Evolutionary conservation across 2,329 filamentous ascomycete species (phyloP).

Genomic region (Salinomyces thailandicus): DNA sequence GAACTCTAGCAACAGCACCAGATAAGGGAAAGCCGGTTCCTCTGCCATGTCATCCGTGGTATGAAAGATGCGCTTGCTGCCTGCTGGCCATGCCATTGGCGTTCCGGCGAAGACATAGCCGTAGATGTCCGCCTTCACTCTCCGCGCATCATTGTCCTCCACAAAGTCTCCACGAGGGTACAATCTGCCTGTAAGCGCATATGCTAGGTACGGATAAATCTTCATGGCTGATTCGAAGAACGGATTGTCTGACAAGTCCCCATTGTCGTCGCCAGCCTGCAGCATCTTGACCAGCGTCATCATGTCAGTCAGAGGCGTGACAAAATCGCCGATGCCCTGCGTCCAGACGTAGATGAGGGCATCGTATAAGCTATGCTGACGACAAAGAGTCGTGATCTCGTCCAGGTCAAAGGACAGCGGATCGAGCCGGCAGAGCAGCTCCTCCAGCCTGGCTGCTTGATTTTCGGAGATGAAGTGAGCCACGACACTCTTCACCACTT

Average conservation of each 20-base stretch:
- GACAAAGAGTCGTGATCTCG: slow-evolving; percentile 81
- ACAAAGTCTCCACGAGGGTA: slow-evolving; percentile 78
- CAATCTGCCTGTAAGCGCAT: slow-evolving; percentile 76
- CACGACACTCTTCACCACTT: slow-evolving; percentile 76
- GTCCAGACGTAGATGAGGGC: slow-evolving; percentile 97
- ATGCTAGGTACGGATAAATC: slow-evolving; percentile 89
- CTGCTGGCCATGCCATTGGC: slow-evolving; percentile 62
- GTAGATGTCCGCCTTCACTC: slow-evolving; percentile 81
- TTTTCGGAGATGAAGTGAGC: slow-evolving; percentile 67
- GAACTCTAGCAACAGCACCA: slow-evolving; percentile 74
- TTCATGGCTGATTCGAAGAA: slow-evolving; percentile 68
- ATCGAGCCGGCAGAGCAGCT: slow-evolving; percentile 88
- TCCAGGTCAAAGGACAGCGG: slow-evolving; percentile 88
- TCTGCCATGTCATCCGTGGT: slow-evolving; percentile 45
- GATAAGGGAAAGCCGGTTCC: slow-evolving; percentile 73
- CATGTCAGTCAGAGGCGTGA: slow-evolving; percentile 80
- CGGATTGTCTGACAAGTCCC: slow-evolving; percentile 33
- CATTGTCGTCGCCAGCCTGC: slow-evolving; percentile 47
- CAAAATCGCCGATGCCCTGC: slow-evolving; percentile 74
- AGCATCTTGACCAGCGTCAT: slow-evolving; percentile 50
- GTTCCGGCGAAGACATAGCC: slow-evolving; percentile 87
- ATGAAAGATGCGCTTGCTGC: slow-evolving; percentile 48
- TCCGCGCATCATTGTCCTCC: slow-evolving; percentile 58
- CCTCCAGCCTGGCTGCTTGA: slow-evolving; percentile 70
- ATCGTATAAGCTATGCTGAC: slow-evolving; percentile 84